A percentile compares a stretch with the other conserved stretches of the same genome.
Conservation (phyloP, 306 rosid genomes). For the Canavalia ensiformis region DNA sequence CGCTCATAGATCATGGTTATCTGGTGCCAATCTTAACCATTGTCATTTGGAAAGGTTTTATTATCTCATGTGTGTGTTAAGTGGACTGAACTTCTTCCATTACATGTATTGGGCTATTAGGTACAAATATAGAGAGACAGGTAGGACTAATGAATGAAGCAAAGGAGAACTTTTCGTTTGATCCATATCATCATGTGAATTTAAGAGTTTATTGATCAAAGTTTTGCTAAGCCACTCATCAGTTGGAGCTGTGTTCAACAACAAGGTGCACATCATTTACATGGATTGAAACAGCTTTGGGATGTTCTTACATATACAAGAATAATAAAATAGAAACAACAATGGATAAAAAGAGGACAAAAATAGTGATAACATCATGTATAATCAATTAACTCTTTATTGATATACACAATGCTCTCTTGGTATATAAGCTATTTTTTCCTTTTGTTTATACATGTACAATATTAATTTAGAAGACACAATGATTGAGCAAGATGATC, state of each 20-base stretch:
- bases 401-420: no score
- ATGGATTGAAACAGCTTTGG: not conserved
- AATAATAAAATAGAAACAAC: slow-evolving; percentile 25
- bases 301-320: not conserved
- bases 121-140: slow-evolving; percentile 74
- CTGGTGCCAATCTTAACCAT: slow-evolving; percentile 71
- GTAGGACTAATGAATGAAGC: slow-evolving; percentile 40
- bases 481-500: no score
- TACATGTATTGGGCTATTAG: slow-evolving; percentile 80
- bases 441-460: no score
- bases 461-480: no score
- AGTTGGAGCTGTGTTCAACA: slow-evolving; percentile 31
- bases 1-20: slow-evolving; percentile 69
- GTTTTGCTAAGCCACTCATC: not conserved
- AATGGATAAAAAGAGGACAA: not conserved
- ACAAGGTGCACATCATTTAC: slow-evolving; percentile 31
- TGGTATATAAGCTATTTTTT: no score
- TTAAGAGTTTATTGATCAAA: slow-evolving; percentile 30
- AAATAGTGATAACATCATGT: not conserved
- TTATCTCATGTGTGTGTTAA: slow-evolving; percentile 91
- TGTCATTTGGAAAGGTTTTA: slow-evolving; percentile 82
- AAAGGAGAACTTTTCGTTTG: not conserved
- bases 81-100: slow-evolving; percentile 84
- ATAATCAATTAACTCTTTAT: slow-evolving; percentile 29
- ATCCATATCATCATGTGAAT: slow-evolving; percentile 15